Conservation (phyloP, 805 yeast genomes). For the Nakazawaea ambrosiae region DNA sequence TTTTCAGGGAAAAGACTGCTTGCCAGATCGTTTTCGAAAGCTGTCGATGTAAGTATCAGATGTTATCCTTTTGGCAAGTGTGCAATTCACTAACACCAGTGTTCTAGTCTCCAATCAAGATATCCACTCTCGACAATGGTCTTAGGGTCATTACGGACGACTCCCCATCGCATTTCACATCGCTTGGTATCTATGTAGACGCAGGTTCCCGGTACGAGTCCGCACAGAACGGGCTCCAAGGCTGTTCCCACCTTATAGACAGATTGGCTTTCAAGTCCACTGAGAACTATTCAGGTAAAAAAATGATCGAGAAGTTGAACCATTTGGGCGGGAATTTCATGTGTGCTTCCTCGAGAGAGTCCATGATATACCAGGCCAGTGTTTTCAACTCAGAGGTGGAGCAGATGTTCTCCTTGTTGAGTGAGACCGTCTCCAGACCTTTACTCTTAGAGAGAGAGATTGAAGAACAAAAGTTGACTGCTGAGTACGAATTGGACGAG, state of each 20-base stretch:
- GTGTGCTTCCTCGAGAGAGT: slow-evolving; percentile 88
- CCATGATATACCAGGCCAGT: slow-evolving; percentile 89
- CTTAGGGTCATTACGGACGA: slow-evolving; percentile 77
- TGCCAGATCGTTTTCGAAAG: too few species aligned
- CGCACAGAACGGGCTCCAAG: slow-evolving; percentile 40
- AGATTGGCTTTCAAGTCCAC: slow-evolving; percentile 81
- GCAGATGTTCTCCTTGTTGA: slow-evolving; percentile 65
- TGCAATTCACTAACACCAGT: background rate
- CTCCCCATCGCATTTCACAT: slow-evolving; percentile 85
- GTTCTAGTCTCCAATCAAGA: slow-evolving; percentile 3
- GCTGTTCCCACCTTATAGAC: slow-evolving; percentile 79
- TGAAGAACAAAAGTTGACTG: slow-evolving; percentile 62
- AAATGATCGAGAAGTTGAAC: slow-evolving; percentile 72
- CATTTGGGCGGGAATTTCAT: slow-evolving; percentile 89
- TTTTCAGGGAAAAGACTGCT: too few species aligned
- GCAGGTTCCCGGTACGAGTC: slow-evolving; percentile 88
- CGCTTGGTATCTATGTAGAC: slow-evolving; percentile 80
- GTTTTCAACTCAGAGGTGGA: slow-evolving; percentile 84
- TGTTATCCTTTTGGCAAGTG: too few species aligned
- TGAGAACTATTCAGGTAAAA: slow-evolving; percentile 44
- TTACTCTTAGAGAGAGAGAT: slow-evolving; percentile 61
- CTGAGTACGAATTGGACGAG: slow-evolving; percentile 77
- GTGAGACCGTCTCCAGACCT: slow-evolving; percentile 77
- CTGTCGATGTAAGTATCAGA: too few species aligned
- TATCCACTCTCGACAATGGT: slow-evolving; percentile 59